Evolutionary conservation across 2,329 filamentous ascomycete genomes (phyloP), one percentile per base, ranked within the genome.

Genomic region (Drechslerella coelobrocha): DNA sequence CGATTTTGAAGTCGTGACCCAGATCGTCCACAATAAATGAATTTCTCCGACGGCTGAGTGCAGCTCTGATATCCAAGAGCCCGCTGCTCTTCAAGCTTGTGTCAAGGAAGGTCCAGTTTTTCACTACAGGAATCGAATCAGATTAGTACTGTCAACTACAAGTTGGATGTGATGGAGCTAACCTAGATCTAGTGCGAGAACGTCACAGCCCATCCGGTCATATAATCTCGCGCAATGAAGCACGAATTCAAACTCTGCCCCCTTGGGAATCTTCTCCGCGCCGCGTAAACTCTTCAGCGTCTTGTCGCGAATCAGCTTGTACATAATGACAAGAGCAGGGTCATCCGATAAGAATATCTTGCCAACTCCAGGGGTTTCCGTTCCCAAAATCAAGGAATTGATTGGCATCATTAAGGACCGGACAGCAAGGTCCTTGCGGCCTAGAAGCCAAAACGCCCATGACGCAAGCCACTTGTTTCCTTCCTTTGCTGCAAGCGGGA

Each of bases 391-490:
- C 85, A 7, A 94, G 80, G 0, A 96, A 83, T 0, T 85, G 86
- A 72, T 89, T 88, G 92, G 92, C 80, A 91, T 89, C 74, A 96
- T 89, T 2, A 99, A 82, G 5, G 89, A 87, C 56, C 90, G 86
- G 5, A 97, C 91, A 4, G 93, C 90, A 82, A 92, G 89, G 74
- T 95, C 90, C 69, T 88, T 86, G 72, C 89, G 85, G 37, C 87
- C 87, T 3, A 97, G 83, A 84, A 96, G 90, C 89, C 91, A 96
- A 77, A 96, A 96, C 1, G 91, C 90, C 94, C 94, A 99, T 0
- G 90, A 94, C 9, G 92, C 90, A 66, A 96, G 85, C 93, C 94
- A 99, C 63, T 93, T 85, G 77, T 99, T 93, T 1, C 91, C 91
- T 73, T 93, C 88, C 41, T 87, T 84, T 0, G 89, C 87, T 17